These are phyloP conservation scores for Phytophthora idaei DNA, from an alignment of 352 stramenopile species.

Conservation along the genomic window DNA sequence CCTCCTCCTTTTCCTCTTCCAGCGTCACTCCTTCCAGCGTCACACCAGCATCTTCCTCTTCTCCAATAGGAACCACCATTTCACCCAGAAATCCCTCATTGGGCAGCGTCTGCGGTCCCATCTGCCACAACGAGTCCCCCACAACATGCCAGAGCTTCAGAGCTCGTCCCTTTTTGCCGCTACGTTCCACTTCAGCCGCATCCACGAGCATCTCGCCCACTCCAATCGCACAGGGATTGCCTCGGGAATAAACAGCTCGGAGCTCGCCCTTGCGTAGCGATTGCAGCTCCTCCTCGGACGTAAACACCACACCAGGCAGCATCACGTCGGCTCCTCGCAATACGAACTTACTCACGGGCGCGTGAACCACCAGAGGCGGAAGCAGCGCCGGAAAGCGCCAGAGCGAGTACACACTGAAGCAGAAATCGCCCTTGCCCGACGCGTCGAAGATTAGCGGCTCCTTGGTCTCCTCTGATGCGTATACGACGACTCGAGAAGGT, in stretches of 20 bases:
- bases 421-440: conserved; percentile 71
- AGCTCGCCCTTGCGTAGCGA: conserved; percentile 70
- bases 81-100: conserved; percentile 68
- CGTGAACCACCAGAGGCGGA: conserved; percentile 68
- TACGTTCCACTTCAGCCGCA: conserved; percentile 49
- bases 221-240: conserved; percentile 78
- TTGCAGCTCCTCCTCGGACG: conserved; percentile 53
- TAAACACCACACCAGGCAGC: conserved; percentile 80
- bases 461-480: conserved; percentile 54
- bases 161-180: conserved; percentile 71
- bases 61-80: conserved; percentile 43
- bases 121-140: conserved; percentile 78
- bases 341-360: conserved; percentile 82
- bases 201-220: conserved; percentile 83
- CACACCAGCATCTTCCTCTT: conserved; percentile 32
- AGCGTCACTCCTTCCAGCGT: conserved; percentile 43
- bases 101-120: conserved; percentile 68
- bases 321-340: conserved; percentile 85
- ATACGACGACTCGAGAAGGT: conserved; percentile 76
- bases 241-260: conserved; percentile 68
- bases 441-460: conserved; percentile 80
- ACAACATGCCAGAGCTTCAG: conserved; percentile 75
- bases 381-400: conserved; percentile 61
- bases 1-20: conserved; percentile 45
- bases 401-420: conserved; percentile 72